Evolutionary conservation across 2,329 filamentous ascomycete species (phyloP), one percentile per base, ranked within the genome.

Genomic region (Colletotrichum somersetense): DNA sequence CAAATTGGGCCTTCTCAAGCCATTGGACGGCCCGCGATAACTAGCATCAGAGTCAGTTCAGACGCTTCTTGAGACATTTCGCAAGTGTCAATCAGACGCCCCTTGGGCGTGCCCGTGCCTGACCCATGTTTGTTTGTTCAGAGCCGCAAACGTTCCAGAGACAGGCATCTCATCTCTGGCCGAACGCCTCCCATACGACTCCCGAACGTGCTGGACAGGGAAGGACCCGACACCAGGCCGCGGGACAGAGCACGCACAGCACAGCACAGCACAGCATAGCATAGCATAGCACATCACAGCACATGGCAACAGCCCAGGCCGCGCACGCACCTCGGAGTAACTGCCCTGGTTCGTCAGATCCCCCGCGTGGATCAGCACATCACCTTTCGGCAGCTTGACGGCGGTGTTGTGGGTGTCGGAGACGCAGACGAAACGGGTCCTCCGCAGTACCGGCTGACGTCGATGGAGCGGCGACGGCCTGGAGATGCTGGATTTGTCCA

Each of bases 261-360:
- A 23, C 44, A n/a, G 20, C 18, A 44, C 3, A 18, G 14, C 14
- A 18, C 40, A 42, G 4, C 5, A 12, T 18, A 44, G 5, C 14
- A 42, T 8, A n/a, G 20, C 18, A 44, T 8, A 42, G 14, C 14
- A 42, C 40, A 42, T 16, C 5, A 12, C 42, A 44, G 5, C 14
- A 42, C 20, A n/a, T 30, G 30, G 4, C 1, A 2, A 20, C 20
- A 12, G 12, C 2, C 8, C n/a, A n/a, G 1, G 20, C 46, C 46
- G 20, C 20, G n/a, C 35, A 72, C 69, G 62, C 46, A 86, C 86
- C 81, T 91, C 89, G 8, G 83, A 83, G 74, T 84, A 83, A 74
- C 83, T 91, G 20, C 93, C 93, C 77, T 92, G 89, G 78, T 94
- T 94, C 4, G 92, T 93, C 75, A 95, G 80, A 78, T 95, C 93